Evolutionary conservation across 495 filamentous ascomycete genomes (phyloP), one percentile per base, ranked within the genome.

Genomic region (Penicillium argentinense): DNA sequence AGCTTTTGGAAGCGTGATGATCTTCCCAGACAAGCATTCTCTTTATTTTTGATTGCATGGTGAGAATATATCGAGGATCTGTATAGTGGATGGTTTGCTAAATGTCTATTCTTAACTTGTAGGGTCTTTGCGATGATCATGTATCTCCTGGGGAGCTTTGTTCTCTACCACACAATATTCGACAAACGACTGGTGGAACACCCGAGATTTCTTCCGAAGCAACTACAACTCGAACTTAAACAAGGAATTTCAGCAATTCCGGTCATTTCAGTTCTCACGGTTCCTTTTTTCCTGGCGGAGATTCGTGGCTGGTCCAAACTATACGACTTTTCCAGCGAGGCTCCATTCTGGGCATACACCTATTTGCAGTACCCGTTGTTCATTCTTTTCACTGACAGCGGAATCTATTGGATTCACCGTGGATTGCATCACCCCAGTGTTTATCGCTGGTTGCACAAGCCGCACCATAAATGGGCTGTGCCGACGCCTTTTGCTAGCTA

Each of bases 391-490:
- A 97, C 92, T 57, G 92, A 97, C 66, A 84, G 79, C 61, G 78
- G 73, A 56, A 92, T 97, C 73, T 97, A 97, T 76, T 88, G 85
- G 77, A 95, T 96, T 58, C 92, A 97, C 68, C 85, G 92, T 29
- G 82, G 80, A 19, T 73, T 91, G 46, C 92, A 97, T 68, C 82
- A 88, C 60, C 87, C 88, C 1, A 53, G 64, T 23, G 57, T 96
- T 21, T 97, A 97, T 78, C 90, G 87, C 74, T 71, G 68, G 44
- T 77, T 96, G 17, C 92, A 97, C 77, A 97, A 97, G 74, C 84
- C 88, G 27, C 92, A 97, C 73, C 92, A 97, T 77, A 96, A 96
- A 73, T 97, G 91, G 92, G 91, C 96, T 68, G 90, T 97, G 79
- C 89, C 92, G 14, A 95, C 91, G 0, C 92, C 92, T 3, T 97